Conservation (phyloP, 257 asterid species). For the Solanum paucissectum region DNA sequence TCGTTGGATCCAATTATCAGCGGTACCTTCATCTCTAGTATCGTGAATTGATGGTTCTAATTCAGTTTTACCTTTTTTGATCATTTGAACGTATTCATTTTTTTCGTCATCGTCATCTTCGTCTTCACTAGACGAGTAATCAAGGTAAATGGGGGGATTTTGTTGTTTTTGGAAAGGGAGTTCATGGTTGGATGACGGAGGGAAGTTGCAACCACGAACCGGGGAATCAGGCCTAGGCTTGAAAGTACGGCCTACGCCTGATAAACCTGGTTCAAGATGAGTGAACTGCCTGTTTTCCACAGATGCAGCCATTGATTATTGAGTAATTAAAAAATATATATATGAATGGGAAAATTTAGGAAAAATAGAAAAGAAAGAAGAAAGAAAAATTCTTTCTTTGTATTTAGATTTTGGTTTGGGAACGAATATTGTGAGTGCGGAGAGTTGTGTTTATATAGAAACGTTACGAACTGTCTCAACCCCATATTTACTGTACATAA, state of each 20-base stretch:
- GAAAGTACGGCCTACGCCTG: conserved; percentile 14
- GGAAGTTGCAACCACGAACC: conserved; percentile 35
- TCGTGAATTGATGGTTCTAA: conserved; percentile 56
- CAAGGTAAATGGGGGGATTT: not conserved
- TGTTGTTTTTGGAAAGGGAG: conserved; percentile 5
- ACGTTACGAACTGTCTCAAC: not conserved
- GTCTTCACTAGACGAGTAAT: conserved; percentile 35
- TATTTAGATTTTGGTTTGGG: not conserved
- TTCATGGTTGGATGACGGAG: conserved; percentile 7
- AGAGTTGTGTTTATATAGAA: not conserved
- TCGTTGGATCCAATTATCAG: conserved; percentile 78
- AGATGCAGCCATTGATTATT: conserved; percentile 60
- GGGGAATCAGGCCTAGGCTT: conserved; percentile 64
- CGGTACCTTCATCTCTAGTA: conserved; percentile 54
- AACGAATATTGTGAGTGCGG: not conserved
- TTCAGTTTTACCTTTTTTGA: conserved; percentile 45
- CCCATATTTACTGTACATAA: not conserved
- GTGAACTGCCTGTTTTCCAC: conserved; percentile 54
- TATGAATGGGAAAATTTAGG: not conserved
- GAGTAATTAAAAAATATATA: not conserved
- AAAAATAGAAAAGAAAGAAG: not conserved
- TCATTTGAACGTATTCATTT: conserved; percentile 7
- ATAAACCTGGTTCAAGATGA: conserved; percentile 32
- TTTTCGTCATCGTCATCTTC: conserved; percentile 33
- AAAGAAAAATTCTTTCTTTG: not conserved